These are phyloP conservation scores for Simplicillium sp. DNA, from an alignment of 2,329 filamentous ascomycete genomes.

Conservation along the genomic window DNA sequence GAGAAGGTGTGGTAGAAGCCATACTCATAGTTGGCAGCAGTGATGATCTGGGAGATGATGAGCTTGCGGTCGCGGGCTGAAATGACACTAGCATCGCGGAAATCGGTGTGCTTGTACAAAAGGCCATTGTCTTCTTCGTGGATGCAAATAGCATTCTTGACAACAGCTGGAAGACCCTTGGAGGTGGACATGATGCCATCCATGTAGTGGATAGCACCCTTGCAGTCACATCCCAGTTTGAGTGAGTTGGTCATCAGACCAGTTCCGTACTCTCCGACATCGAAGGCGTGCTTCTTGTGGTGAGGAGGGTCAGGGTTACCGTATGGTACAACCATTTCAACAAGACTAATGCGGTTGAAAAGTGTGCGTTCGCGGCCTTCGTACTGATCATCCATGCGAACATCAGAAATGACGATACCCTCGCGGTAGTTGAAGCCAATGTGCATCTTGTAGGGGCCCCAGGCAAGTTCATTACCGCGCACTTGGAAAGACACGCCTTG, in stretches of 20 bases:
- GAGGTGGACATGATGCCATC: conserved; percentile 53
- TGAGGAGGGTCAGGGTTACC: conserved; percentile 54
- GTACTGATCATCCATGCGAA: conserved; percentile 49
- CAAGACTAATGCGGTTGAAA: conserved; percentile 57
- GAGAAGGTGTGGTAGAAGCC: conserved; percentile 27
- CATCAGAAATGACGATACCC: conserved; percentile 60
- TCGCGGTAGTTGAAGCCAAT: conserved; percentile 66
- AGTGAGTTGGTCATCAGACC: conserved; percentile 60
- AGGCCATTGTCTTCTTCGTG: conserved; percentile 41
- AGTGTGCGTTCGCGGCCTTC: conserved; percentile 39
- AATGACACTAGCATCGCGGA: conserved; percentile 47
- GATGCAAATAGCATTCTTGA: conserved; percentile 42
- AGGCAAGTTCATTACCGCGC: conserved; percentile 36
- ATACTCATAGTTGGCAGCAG: conserved; percentile 57
- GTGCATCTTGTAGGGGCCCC: conserved; percentile 61
- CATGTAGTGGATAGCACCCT: conserved; percentile 56
- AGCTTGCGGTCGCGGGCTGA: conserved; percentile 49
- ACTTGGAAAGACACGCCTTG: conserved; percentile 35
- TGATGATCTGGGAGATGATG: conserved; percentile 56
- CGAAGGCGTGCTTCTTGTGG: conserved; percentile 59
- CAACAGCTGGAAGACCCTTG: conserved; percentile 56
- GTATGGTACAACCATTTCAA: conserved; percentile 66
- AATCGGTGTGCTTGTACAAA: conserved; percentile 56
- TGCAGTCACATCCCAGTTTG: conserved; percentile 57
- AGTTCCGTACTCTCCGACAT: conserved; percentile 57